Evolutionary conservation across 2,329 filamentous ascomycete genomes (phyloP), one percentile per base, ranked within the genome.

Genomic region (Cladobotryum mycophilum): DNA sequence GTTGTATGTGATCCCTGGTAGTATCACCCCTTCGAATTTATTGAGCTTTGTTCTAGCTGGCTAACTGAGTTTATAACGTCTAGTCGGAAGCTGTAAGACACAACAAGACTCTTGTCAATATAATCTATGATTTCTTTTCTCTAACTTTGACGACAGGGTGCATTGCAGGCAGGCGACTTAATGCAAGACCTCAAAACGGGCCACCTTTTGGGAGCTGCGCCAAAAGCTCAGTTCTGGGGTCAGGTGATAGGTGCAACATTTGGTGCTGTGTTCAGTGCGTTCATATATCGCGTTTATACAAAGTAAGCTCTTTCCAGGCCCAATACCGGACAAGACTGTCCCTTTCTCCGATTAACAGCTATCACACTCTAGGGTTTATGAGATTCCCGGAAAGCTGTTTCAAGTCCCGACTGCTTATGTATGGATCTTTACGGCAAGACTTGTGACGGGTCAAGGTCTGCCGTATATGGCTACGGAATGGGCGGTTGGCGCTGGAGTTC

Each of bases 181-280:
- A 88, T 99, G 80, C 93, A 99, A 66, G 93, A 99, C 65, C 79
- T 99, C 30, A 99, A 99, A 68, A 96, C 93, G 0, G 93, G 93
- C 0, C 91, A 99, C 67, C 73, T 99, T 0, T 79, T 99, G 1
- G 91, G 92, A 11, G 93, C 93, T 1, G 88, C 89, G 3, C 93
- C 93, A 0, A 93, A 88, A 60, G 93, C 93, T 0, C 93, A 99
- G 62, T 99, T 99, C 66, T 96, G 89, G 78, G 93, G 93, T 1
- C 93, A 99, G 65, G 81, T 97, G 17, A 91, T 99, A 48, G 93
- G 93, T 4, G 89, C 86, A 35, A 85, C 88, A 0, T 83, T 88
- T 2, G 93, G 93, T 2, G 91, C 93, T 1, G 77, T 97, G 11
- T 79, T 95, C 5, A 92, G 87, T 53, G 90, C 92, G 0, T 79